phyloP scores from a whole-genome alignment of 139 green algal species.

The Tetraselmis chui region DNA sequence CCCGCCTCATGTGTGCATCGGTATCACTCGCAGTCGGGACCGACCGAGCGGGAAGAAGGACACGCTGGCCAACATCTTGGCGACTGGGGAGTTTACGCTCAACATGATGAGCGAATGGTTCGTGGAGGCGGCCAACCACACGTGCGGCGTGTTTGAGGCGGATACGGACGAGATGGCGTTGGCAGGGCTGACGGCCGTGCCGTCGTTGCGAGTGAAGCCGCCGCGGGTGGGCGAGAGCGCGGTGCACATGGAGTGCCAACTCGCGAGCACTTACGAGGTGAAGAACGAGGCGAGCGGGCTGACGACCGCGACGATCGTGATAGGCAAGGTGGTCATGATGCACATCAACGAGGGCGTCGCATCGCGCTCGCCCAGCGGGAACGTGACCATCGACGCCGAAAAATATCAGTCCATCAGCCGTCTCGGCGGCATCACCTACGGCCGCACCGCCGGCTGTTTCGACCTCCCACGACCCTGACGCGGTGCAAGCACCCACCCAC shows the following conservation, averaged over 20 bases:
- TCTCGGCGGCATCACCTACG: constrained; percentile 75
- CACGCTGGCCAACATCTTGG: constrained; percentile 82
- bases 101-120: constrained; percentile 96
- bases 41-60: constrained; percentile 66
- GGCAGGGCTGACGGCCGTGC: constrained; percentile 61
- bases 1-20: constrained; percentile 47
- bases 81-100: constrained; percentile 79
- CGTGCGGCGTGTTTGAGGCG: constrained; percentile 66
- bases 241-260: constrained; percentile 82
- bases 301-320: constrained; percentile 56
- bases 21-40: constrained; percentile 30
- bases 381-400: constrained; percentile 59
- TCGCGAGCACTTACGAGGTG: constrained; percentile 58
- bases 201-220: constrained; percentile 65
- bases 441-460: neutral
- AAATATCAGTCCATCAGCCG: constrained; percentile 51
- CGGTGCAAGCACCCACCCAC: neutral
- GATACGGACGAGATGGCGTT: constrained; percentile 78
- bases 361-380: constrained; percentile 37
- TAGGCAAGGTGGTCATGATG: constrained; percentile 78
- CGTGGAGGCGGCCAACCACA: constrained; percentile 90
- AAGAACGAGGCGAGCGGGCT: constrained; percentile 36
- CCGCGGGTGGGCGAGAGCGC: constrained; percentile 77
- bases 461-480: neutral
- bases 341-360: constrained; percentile 69